A percentile compares a stretch with the other conserved stretches of the same genome.
Conservation (phyloP, 768 basidiomycete species). For the Lentinula detonsa region DNA sequence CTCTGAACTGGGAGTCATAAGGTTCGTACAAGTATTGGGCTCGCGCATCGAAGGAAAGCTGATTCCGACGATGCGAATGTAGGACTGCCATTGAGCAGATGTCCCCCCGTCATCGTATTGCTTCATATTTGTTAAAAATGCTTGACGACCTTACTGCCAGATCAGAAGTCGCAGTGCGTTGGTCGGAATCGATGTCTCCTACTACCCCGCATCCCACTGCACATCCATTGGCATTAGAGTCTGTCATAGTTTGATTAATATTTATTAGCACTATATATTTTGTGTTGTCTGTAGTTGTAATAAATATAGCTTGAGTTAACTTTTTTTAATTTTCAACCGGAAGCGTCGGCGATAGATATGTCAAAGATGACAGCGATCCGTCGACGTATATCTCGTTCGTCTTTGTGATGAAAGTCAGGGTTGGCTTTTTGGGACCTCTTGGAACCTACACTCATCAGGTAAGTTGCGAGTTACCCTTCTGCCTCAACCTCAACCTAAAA, state of each 20-base stretch:
- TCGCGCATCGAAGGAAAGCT: too few species aligned
- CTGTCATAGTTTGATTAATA: background rate
- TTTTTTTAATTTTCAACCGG: background rate
- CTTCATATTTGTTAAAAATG: slow-evolving; percentile 55
- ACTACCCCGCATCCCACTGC: background rate
- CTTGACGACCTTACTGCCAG: slow-evolving; percentile 34
- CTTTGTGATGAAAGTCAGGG: slow-evolving; percentile 5
- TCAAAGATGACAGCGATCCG: background rate
- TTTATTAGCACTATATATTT: slow-evolving; percentile 3
- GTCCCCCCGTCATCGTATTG: slow-evolving; percentile 63
- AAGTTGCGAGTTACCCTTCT: slow-evolving; percentile 4
- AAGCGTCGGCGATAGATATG: background rate
- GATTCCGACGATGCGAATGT: background rate
- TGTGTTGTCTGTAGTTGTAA: background rate
- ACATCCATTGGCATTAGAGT: background rate
- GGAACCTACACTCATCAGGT: slow-evolving; percentile 62
- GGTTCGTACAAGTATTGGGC: background rate
- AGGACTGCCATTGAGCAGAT: slow-evolving; percentile 57
- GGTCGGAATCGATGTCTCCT: background rate
- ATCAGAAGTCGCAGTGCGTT: background rate
- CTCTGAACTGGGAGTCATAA: slow-evolving; percentile 30
- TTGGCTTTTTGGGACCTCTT: slow-evolving; percentile 48
- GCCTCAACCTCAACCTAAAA: slow-evolving; percentile 3
- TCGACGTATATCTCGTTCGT: background rate
- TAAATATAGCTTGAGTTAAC: background rate